Base-by-base conservation (phyloP, 1,139 yeast species). In the Suhomyces atakaporum region DNA sequence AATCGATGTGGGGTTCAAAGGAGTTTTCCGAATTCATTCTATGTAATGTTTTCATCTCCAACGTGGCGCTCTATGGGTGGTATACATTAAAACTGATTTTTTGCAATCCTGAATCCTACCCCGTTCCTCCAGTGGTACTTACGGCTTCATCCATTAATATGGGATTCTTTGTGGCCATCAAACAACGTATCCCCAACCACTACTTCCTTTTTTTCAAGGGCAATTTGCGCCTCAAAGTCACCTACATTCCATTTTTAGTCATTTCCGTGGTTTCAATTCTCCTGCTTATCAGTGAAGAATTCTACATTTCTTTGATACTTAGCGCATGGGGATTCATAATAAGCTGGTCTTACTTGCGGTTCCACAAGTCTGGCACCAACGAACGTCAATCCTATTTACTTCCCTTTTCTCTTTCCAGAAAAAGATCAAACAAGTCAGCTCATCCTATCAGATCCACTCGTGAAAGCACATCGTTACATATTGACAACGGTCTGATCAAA, bases 181-280 rank as follows among this genome's bases (percentile, higher is more conserved):
- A 70, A 41, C 76, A 71, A 48, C 47, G 76, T 25, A 68, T 71
- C 12, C 64, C 73, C 13, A 60, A 63, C 38, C 76, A 71, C 49
- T 70, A 69, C 43, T 50, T 72, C 30, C 49, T 70, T 18, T 59
- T 70, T 32, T 61, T 70, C 44, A 61, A 63, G 38, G 74, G 74
- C 2, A 58, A 56, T 29, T 36, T 71, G 15, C 51, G 75, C 25
- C 48, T 71, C 13, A 63, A 63, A 36, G 73, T 71, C 11, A 60
- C 69, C 3, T 56, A 60, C 34, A 46, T 70, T 2, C 76, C 77
- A 9, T 66, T 70, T 32, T 39, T 64, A 8, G 40, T 63, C 7
- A 31, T 66, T 5, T 23, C 44, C 6, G 15, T 46, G 1, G 42
- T 55, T 13, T 50, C 50, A 15, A 8, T 57, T 0, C 38, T 63